Percentiles rank a stretch among this genome's conserved stretches.
Conservation (phyloP, 2,329 filamentous ascomycete species). For the Pseudogymnoascus sp. region DNA sequence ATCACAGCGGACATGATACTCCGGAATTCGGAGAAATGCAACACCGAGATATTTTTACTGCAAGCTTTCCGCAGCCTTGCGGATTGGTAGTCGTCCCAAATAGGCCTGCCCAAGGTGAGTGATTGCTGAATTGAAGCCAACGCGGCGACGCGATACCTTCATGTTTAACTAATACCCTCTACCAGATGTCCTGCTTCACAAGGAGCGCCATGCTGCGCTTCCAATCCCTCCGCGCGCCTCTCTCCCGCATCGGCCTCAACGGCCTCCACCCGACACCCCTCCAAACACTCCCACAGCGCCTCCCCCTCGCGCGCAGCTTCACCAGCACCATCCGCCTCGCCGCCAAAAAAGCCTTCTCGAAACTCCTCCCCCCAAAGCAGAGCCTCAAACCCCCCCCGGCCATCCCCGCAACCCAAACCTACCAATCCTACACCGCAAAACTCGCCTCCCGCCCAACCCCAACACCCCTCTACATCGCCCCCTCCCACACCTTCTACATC, state of each 20-base stretch:
- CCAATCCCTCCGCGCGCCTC: conserved; percentile 14
- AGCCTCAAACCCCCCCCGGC: neutral
- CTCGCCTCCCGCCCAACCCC: conserved; percentile 47
- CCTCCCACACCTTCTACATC: conserved; percentile 55
- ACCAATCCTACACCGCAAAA: conserved; percentile 41
- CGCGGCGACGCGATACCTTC: neutral
- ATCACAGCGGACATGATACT: neutral
- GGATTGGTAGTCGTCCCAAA: neutral
- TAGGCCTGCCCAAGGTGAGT: neutral
- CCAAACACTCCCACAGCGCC: conserved; percentile 11
- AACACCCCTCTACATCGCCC: conserved; percentile 55
- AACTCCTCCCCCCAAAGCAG: neutral
- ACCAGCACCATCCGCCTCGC: conserved; percentile 17
- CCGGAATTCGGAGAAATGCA: conserved; percentile 1
- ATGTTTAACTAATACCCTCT: neutral
- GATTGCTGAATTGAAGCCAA: neutral
- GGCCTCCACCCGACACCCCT: neutral
- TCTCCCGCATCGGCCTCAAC: conserved; percentile 10
- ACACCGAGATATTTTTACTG: conserved; percentile 5
- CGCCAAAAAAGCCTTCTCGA: conserved; percentile 12
- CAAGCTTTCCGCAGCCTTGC: conserved; percentile 4
- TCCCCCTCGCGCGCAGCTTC: conserved; percentile 17
- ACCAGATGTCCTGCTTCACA: conserved; percentile 30
- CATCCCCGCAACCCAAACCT: conserved; percentile 15
- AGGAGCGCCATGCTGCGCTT: conserved; percentile 24